Base-by-base conservation (phyloP, 805 yeast genomes). In the Ogataea paraovalis region DNA sequence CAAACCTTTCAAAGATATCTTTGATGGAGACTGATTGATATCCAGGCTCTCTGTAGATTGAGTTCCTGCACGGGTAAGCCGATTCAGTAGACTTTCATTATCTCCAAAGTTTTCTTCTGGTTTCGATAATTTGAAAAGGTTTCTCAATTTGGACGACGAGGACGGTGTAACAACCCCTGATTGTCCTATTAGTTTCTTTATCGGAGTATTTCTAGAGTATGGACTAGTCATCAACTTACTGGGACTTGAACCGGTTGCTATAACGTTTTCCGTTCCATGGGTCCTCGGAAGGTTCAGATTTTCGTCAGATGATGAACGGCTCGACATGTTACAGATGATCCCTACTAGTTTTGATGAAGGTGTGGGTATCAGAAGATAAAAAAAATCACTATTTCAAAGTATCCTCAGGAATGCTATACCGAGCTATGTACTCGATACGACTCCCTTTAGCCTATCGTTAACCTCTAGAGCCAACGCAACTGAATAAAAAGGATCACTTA, bases 1-100 rank as follows among this genome's bases (percentile, higher is more conserved):
- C 19, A 45, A 39, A 36, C 32, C 48, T 8, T 28, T 28, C 27
- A 52, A 45, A 12, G 47, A 38, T 16, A 33, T 20, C 22, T 30
- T 20, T 20, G 27, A 30, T n/a, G 38, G 38, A 4, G 19, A 42
- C 22, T 27, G 39, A 22, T 22, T 12, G 10, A 10, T 9, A 34
- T 14, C 25, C 23, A 20, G 10, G 25, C 19, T 42, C 23, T 19
- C 16, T 3, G 18, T 25, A n/a, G 20, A 16, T 43, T 16, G 27
- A 21, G 16, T 18, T 25, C 4, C 22, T 18, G 13, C 19, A n/a
- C 22, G 20, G 3, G 28, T 22, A 21, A 32, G 36, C 12, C 36
- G 6, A 19, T 12, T 37, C 25, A 19, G 25, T 18, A 18, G 9
- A 4, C 39, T 20, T 19, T 18, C 22, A 3, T 19, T 9, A 2